Evolutionary conservation across 805 yeast species (phyloP).

Genomic region (Saccharomyces paradoxus): DNA sequence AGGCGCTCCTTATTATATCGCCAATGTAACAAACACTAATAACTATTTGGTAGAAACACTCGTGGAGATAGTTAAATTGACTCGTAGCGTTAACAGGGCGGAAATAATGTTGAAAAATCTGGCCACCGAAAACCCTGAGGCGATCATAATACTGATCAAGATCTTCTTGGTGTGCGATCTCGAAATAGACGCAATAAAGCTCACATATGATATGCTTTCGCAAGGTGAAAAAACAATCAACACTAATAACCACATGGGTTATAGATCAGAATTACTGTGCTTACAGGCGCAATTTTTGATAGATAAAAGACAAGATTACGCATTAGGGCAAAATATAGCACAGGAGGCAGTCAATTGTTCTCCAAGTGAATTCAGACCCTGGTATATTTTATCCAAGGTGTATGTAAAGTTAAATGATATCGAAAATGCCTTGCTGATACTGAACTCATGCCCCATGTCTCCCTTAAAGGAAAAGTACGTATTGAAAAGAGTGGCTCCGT

Average conservation of each 20-base stretch:
- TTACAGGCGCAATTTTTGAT: slow-evolving; percentile 25
- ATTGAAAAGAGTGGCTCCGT: slow-evolving; percentile 51
- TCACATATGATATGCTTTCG: slow-evolving; percentile 23
- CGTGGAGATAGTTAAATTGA: slow-evolving; percentile 25
- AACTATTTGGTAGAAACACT: slow-evolving; percentile 29
- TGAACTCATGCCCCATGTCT: slow-evolving; percentile 74
- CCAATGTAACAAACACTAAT: slow-evolving; percentile 26
- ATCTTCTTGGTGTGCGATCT: slow-evolving; percentile 27
- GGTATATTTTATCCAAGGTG: slow-evolving; percentile 59
- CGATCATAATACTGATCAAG: slow-evolving; percentile 26
- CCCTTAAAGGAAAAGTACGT: slow-evolving; percentile 60
- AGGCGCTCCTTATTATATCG: slow-evolving; percentile 29
- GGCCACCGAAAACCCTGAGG: slow-evolving; percentile 19
- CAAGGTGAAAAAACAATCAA: neutral
- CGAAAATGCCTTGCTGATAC: slow-evolving; percentile 62
- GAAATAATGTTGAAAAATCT: slow-evolving; percentile 21
- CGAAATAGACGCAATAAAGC: slow-evolving; percentile 32
- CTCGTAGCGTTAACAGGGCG: slow-evolving; percentile 21
- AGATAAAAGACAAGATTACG: slow-evolving; percentile 20
- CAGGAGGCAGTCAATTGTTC: slow-evolving; percentile 46
- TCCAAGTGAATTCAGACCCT: slow-evolving; percentile 68
- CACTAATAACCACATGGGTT: slow-evolving; percentile 16
- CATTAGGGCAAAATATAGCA: slow-evolving; percentile 21
- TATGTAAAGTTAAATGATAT: slow-evolving; percentile 57
- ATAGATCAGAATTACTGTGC: slow-evolving; percentile 26